Base-by-base conservation (phyloP, 2,329 filamentous ascomycete species). In the Emmonsiellopsis sp. region DNA sequence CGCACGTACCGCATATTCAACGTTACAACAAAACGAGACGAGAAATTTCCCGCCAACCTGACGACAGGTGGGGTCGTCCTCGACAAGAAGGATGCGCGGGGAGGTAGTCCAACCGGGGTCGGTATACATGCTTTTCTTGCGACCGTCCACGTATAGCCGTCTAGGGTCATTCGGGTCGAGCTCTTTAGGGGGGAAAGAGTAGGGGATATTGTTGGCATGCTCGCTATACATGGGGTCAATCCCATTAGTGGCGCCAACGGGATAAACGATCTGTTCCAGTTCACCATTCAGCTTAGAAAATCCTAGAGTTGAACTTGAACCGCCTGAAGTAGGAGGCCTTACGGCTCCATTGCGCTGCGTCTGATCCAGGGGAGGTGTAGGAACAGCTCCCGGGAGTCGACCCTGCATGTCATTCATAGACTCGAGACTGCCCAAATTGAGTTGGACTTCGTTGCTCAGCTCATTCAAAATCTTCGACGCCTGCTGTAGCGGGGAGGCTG, bases 171-270 rank as follows among this genome's bases (percentile, higher is more conserved):
- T 60, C 11, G 72, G 60, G 49, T 83, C 80, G 13, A 74, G 62
- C 5, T 78, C 76, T 60, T 86, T 88, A 2, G 87, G 77, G 13
- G 81, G 88, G 71, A 88, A 76, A 7, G 85, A 78, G 65, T 95
- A 97, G 0, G 91, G 89, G 53, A 96, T 94, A 66, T 95, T 95
- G 72, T 92, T 84, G 65, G 96, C 89, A 65, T 96, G 90, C 62
- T 96, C 91, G 61, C 88, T 86, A 65, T 92, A 91, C 78, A 95
- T 93, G 1, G 92, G 91, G 65, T 96, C 91, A 60, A 96, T 96
- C 51, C 91, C 91, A 59, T 94, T 88, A 0, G 86, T 93, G 59
- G 90, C 84, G 14, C 91, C 91, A 13, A 95, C 89, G 0, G 92
- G 91, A 66, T 96, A 97, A 8, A 96, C 90, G 52, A 94, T 80